Base-by-base conservation (phyloP, 352 stramenopile species). In the Globisporangium cylindrosporum region DNA sequence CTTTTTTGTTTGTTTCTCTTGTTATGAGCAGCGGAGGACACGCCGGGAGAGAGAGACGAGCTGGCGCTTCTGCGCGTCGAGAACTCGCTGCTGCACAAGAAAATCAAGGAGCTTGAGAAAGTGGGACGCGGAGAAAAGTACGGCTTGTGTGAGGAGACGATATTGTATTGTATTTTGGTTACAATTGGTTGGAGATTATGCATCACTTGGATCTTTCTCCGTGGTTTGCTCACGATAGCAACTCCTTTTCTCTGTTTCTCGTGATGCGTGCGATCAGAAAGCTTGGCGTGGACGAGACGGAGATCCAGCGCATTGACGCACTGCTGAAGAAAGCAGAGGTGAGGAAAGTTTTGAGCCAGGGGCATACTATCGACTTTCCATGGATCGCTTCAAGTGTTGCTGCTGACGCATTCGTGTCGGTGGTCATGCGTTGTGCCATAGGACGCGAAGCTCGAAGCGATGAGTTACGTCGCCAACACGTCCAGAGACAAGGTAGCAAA, bases 261-360 rank as follows among this genome's bases (percentile, higher is more conserved):
- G 15, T 46, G 38, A 24, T 25, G 7, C 4, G 24, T n/a, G 36
- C 36, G 10, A 1, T 43, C 24, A 92, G 81, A 20, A 88, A 78
- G 59, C 62, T 89, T 1, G 62, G 86, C 0, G 67, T 90, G 0
- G 78, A 89, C 29, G 81, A 89, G 20, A 64, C 73, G 5, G 83
- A 92, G 49, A 78, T 94, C 48, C 72, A 89, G 34, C 80, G 85
- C 43, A 92, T 94, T 59, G 82, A 93, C 29, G 68, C 74, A n/a
- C 43, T 94, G n/a, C 68, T 94, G 20, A 85, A 88, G 70, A 91
- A 87, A 78, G 87, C 87, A 46, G 82, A 90, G 63, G 78, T 83
- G 41, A 7, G n/a, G 36, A 43, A 18, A 14, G 36, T 43, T 12
- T 14, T 15, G 32, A 1, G 7, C 8, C 15, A 14, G 8, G 38